Base-by-base conservation (phyloP, 2,329 filamentous ascomycete species). In the Elsinoe perseae region DNA sequence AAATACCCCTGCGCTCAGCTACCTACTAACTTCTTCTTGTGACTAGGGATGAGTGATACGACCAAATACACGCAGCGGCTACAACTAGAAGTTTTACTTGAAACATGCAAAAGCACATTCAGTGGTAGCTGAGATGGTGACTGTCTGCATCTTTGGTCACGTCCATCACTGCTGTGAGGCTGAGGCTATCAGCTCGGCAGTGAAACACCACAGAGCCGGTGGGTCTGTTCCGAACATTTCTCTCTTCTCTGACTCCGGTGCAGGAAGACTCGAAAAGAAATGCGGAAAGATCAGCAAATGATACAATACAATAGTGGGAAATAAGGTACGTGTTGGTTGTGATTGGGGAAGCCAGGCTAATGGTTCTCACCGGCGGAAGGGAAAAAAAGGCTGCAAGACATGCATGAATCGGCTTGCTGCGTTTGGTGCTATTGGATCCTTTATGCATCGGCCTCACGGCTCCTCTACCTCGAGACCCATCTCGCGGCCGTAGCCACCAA, bases 141-240 rank as follows among this genome's bases (percentile, higher is more conserved):
- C 44, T 8, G 12, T 20, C n/a, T 25, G 10, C 25, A 30, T 50
- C 44, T 18, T n/a, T 21, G 44, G 44, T 50, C 44, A 50, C 44
- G 44, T 50, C 18, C 7, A 21, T 8, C 18, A 10, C n/a, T 50
- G 23, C 25, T 18, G 10, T 50, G 44, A 50, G 25, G 44, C 44
- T 50, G 44, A 30, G 44, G 27, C 25, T n/a, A 2, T 50, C 44
- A 50, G 44, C 44, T 50, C 44, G 25, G 44, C 28, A 30, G 25
- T 32, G 44, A 50, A 50, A 50, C 23, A 32, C 14, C 23, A 18
- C 12, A 32, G 32, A 32, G 44, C n/a, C 44, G 27, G 16, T 25
- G 44, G 16, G 16, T 20, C 36, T 40, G 36, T 5, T 40, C 5
- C 6, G 18, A 7, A n/a, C 6, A n/a, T 7, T 40, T 6, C 14